These are phyloP conservation scores for Cytidiella melzeri DNA, from an alignment of 768 basidiomycete species.

Conservation along the genomic window DNA sequence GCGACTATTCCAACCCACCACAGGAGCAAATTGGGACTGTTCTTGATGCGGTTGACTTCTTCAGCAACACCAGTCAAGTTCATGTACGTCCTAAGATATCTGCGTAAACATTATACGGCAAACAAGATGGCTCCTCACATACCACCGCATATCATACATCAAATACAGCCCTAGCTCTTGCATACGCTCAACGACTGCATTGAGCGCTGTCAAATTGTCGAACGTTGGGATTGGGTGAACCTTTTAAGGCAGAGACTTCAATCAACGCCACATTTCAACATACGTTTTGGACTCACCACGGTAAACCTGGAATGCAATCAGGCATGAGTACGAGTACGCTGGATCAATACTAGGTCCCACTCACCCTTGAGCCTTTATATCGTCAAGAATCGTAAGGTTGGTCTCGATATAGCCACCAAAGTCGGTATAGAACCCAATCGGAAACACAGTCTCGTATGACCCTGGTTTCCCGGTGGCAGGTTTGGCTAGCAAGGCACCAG, in stretches of 20 bases:
- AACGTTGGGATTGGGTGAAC: slow-evolving; percentile 71
- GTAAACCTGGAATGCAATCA: slow-evolving; percentile 23
- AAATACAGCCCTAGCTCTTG: slow-evolving; percentile 64
- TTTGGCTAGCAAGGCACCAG: slow-evolving; percentile 38
- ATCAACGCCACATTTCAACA: neutral
- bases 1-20: slow-evolving; percentile 31
- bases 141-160: slow-evolving; percentile 80
- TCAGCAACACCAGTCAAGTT: slow-evolving; percentile 55
- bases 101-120: neutral
- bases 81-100: slow-evolving; percentile 49
- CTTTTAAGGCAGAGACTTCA: slow-evolving; percentile 23
- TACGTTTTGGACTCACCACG: slow-evolving; percentile 26
- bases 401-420: slow-evolving; percentile 48
- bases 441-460: slow-evolving; percentile 40
- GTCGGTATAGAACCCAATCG: slow-evolving; percentile 69
- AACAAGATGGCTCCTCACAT: slow-evolving; percentile 7
- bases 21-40: slow-evolving; percentile 59
- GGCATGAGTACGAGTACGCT: too few species aligned
- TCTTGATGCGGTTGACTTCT: slow-evolving; percentile 65
- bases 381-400: slow-evolving; percentile 47
- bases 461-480: slow-evolving; percentile 19
- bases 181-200: slow-evolving; percentile 61
- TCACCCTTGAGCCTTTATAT: slow-evolving; percentile 54
- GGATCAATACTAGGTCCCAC: too few species aligned
- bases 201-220: slow-evolving; percentile 50